These are phyloP conservation scores for Xanthoparmelia taractica DNA, from an alignment of 495 filamentous ascomycete genomes.

Conservation along the genomic window DNA sequence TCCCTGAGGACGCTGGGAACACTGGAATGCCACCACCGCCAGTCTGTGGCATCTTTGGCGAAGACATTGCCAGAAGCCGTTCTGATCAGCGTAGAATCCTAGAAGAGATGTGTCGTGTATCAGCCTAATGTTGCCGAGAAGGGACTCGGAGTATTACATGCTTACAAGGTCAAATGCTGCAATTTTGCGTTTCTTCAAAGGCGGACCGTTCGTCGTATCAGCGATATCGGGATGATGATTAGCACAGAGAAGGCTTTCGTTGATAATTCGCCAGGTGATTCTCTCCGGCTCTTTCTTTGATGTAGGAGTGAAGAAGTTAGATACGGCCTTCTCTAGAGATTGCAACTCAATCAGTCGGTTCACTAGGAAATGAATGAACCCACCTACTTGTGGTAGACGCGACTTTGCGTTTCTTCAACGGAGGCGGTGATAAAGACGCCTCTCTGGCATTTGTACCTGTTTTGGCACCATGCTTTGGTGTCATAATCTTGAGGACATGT, in stretches of 20 bases:
- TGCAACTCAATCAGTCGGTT: conserved; percentile 5
- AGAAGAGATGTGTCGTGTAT: conserved; percentile 10
- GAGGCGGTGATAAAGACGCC: conserved; percentile 33
- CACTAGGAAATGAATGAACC: conserved; percentile 3
- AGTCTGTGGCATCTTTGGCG: conserved; percentile 62
- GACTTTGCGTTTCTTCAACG: conserved; percentile 48
- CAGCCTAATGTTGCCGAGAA: background rate
- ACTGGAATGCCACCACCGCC: conserved; percentile 85
- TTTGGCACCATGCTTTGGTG: background rate
- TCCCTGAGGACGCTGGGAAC: conserved; percentile 59
- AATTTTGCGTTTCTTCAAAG: conserved; percentile 49
- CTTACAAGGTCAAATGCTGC: conserved; percentile 87
- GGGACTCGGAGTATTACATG: background rate
- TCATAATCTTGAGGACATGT: background rate
- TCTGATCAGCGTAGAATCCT: conserved; percentile 84
- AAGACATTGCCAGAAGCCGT: conserved; percentile 76
- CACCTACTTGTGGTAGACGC: conserved; percentile 67
- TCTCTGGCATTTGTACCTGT: conserved; percentile 2
- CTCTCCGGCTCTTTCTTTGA: conserved; percentile 79
- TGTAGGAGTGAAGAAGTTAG: conserved; percentile 80
- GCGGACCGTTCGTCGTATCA: conserved; percentile 23
- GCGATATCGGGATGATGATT: conserved; percentile 50
- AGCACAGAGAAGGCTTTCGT: conserved; percentile 67
- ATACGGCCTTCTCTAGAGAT: conserved; percentile 52
- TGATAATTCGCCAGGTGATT: conserved; percentile 63